Percentiles rank a stretch among this genome's conserved stretches.
Evolutionary conservation across 2,329 filamentous ascomycete genomes (phyloP).

Genomic region (Podosphaera fusca): DNA sequence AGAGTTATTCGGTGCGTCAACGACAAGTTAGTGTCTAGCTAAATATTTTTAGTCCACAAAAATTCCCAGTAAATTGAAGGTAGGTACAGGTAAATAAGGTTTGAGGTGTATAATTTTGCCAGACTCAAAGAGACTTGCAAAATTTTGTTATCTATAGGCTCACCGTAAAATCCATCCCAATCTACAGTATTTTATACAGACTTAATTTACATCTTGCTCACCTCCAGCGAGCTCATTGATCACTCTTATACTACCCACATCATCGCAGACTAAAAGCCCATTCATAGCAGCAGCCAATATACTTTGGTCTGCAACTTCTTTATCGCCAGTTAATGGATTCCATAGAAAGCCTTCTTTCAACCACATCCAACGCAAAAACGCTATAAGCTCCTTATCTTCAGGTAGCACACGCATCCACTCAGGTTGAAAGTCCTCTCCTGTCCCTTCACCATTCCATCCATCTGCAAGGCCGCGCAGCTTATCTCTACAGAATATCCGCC

Average conservation of each 20-base stretch:
- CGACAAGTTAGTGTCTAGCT: too few species aligned
- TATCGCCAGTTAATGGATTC: constrained; percentile 49
- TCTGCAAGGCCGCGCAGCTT: constrained; percentile 39
- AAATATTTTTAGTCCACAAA: too few species aligned
- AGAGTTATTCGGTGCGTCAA: too few species aligned
- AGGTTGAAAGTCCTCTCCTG: constrained; percentile 35
- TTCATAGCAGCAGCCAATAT: constrained; percentile 33
- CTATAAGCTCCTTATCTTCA: constrained; percentile 68
- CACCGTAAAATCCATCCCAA: too few species aligned
- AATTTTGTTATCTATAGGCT: too few species aligned
- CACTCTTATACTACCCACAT: not conserved
- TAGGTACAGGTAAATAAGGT: too few species aligned
- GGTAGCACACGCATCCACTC: constrained; percentile 82
- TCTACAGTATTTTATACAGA: too few species aligned
- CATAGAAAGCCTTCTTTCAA: constrained; percentile 65
- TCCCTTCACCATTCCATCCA: constrained; percentile 40
- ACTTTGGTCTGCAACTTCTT: constrained; percentile 26
- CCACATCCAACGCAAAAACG: constrained; percentile 81
- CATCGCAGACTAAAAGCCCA: constrained; percentile 13
- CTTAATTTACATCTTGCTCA: not conserved
- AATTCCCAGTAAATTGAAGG: too few species aligned
- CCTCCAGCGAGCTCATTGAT: not conserved
- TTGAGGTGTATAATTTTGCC: too few species aligned
- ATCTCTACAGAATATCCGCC: constrained; percentile 84
- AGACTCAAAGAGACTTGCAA: too few species aligned